Conservation (phyloP, 2,329 filamentous ascomycete genomes). For the Calonectria montana region DNA sequence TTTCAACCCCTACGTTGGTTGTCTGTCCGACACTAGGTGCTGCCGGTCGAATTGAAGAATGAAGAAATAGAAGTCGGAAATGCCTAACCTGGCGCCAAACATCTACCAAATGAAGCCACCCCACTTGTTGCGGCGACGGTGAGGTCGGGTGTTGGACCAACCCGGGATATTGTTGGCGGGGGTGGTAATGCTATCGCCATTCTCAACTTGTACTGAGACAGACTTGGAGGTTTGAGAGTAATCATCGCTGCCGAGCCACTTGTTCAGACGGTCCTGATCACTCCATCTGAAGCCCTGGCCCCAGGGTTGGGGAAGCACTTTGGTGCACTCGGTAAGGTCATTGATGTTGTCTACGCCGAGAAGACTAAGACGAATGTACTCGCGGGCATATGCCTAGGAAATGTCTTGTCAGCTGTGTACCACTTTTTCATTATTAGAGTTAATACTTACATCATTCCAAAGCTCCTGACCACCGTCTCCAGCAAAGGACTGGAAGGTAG, state of each 20-base stretch:
- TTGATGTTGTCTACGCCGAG: slow-evolving; percentile 69
- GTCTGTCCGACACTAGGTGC: neutral
- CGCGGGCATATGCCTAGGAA: slow-evolving; percentile 59
- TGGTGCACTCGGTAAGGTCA: slow-evolving; percentile 64
- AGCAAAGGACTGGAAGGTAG: slow-evolving; percentile 53
- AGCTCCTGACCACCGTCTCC: slow-evolving; percentile 46
- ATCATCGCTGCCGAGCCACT: slow-evolving; percentile 44
- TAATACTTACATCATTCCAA: slow-evolving; percentile 54
- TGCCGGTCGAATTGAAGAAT: neutral
- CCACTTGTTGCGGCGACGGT: slow-evolving; percentile 22
- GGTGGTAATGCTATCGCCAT: slow-evolving; percentile 37
- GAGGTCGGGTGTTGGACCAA: slow-evolving; percentile 25
- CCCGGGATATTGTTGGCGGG: slow-evolving; percentile 39
- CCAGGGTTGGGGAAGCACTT: slow-evolving; percentile 56
- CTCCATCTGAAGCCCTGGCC: slow-evolving; percentile 23
- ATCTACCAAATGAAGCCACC: slow-evolving; percentile 17
- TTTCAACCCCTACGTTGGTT: neutral
- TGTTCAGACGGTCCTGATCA: slow-evolving; percentile 38
- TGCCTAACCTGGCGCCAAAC: neutral
- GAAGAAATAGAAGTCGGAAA: neutral
- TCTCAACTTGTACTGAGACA: slow-evolving; percentile 37
- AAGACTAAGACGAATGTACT: slow-evolving; percentile 65
- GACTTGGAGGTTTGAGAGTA: slow-evolving; percentile 41
- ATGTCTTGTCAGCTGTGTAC: slow-evolving; percentile 1
- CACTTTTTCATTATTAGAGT: neutral